Conservation (phyloP, 2,329 filamentous ascomycete genomes). For the Cladosporium phlei region DNA sequence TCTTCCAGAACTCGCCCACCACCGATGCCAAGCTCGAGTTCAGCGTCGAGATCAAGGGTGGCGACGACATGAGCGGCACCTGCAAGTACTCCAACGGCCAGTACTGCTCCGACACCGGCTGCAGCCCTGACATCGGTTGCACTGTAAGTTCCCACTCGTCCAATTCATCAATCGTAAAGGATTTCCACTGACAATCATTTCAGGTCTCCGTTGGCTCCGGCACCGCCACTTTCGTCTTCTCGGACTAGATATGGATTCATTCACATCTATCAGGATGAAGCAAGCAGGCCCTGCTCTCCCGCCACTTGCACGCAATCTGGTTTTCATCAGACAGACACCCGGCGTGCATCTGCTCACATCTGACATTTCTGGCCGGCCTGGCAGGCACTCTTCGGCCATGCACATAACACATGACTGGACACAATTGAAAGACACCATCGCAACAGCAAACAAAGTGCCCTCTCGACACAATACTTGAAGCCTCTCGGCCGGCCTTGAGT, state of each 20-base stretch:
- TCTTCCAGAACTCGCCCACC: constrained; percentile 80
- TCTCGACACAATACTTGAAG: neutral
- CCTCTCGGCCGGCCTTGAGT: constrained; percentile 10
- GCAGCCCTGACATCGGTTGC: constrained; percentile 60
- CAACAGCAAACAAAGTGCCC: too few relatives aligned
- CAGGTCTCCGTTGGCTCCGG: constrained; percentile 49
- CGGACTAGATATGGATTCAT: constrained; percentile 8
- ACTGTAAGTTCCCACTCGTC: constrained; percentile 58
- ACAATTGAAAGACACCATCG: too few relatives aligned
- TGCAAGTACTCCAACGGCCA: constrained; percentile 64
- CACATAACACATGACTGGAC: constrained; percentile 9
- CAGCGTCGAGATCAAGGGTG: constrained; percentile 69
- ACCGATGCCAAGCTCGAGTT: constrained; percentile 67
- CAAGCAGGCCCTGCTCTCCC: neutral
- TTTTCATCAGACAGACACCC: constrained; percentile 9
- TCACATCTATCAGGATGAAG: neutral
- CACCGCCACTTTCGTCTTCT: constrained; percentile 46
- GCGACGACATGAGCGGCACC: constrained; percentile 49
- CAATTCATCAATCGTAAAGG: neutral
- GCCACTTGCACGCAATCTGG: neutral
- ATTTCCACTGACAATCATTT: constrained; percentile 16
- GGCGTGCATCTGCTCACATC: constrained; percentile 10
- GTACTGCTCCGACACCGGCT: constrained; percentile 52
- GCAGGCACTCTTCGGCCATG: constrained; percentile 10
- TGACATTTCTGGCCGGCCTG: constrained; percentile 8